Evolutionary conservation across 495 filamentous ascomycete genomes (phyloP).

Genomic region (Talaromyces borbonicus): DNA sequence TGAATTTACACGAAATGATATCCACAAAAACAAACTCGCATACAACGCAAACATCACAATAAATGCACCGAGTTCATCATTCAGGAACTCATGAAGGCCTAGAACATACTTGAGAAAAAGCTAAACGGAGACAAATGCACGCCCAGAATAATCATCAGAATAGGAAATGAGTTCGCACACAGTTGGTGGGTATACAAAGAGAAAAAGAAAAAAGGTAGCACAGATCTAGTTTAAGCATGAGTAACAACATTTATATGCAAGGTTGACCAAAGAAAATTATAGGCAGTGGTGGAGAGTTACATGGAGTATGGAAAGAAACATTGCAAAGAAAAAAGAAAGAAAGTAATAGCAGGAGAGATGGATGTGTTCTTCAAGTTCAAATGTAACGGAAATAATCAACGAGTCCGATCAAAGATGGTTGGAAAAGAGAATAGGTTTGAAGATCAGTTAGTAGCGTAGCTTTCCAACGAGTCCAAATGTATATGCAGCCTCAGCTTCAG

Average conservation of each 20-base stretch:
- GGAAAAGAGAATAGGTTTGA: no score
- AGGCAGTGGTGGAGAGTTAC: no score
- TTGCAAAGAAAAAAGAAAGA: background rate
- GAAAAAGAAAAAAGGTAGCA: slow-evolving; percentile 20
- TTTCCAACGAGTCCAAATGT: slow-evolving; percentile 54
- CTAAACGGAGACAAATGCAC: no score
- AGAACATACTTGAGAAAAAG: no score
- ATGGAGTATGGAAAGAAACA: background rate
- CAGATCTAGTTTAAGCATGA: slow-evolving; percentile 4
- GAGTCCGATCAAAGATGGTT: no score
- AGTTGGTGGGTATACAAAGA: slow-evolving; percentile 10
- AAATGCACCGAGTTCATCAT: no score
- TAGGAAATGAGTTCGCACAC: background rate
- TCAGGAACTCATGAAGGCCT: no score
- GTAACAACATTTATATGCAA: slow-evolving; percentile 6
- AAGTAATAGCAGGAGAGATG: background rate
- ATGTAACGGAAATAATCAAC: no score
- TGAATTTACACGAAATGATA: no score
- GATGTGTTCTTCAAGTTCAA: background rate
- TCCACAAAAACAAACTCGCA: no score
- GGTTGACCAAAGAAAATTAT: background rate
- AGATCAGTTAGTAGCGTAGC: slow-evolving; percentile 42
- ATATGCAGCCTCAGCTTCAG: slow-evolving; percentile 50
- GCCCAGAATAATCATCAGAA: background rate
- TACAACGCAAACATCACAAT: no score